These are phyloP conservation scores for Onygenales sp. DNA, from an alignment of 2,329 filamentous ascomycete species.

Conservation along the genomic window DNA sequence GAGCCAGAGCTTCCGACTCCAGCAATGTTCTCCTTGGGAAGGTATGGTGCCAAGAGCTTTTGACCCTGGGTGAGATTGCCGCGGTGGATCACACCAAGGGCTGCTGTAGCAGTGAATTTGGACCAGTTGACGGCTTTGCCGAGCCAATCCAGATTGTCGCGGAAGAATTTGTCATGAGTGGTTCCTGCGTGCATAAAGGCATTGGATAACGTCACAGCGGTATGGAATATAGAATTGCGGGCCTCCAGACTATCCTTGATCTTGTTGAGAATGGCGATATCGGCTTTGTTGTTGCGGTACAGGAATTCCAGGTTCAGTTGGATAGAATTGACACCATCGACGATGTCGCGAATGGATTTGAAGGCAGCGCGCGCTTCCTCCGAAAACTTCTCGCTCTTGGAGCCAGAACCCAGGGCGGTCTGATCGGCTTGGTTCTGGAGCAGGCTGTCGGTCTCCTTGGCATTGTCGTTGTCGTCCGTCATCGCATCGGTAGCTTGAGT, in stretches of 20 bases:
- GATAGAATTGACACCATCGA: constrained; percentile 88
- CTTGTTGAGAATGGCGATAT: constrained; percentile 88
- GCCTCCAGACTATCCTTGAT: constrained; percentile 91
- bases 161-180: constrained; percentile 96
- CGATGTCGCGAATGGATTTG: constrained; percentile 49
- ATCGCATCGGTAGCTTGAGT: constrained; percentile 34
- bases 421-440: constrained; percentile 32
- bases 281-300: constrained; percentile 88
- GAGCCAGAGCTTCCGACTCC: constrained; percentile 69
- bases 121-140: constrained; percentile 99
- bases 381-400: constrained; percentile 26
- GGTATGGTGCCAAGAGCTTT: constrained; percentile 88
- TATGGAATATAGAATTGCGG: constrained; percentile 97
- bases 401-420: constrained; percentile 30
- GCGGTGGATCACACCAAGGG: constrained; percentile 89
- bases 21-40: constrained; percentile 57
- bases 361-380: constrained; percentile 47
- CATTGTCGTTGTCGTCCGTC: constrained; percentile 44
- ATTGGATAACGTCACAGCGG: constrained; percentile 92
- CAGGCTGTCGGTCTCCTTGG: constrained; percentile 42
- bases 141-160: constrained; percentile 94
- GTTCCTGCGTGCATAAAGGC: constrained; percentile 99
- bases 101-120: constrained; percentile 95
- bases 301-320: constrained; percentile 93
- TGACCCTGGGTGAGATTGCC: constrained; percentile 89